Base-by-base conservation (phyloP, 345 rosid species). In the Linum tenue region DNA sequence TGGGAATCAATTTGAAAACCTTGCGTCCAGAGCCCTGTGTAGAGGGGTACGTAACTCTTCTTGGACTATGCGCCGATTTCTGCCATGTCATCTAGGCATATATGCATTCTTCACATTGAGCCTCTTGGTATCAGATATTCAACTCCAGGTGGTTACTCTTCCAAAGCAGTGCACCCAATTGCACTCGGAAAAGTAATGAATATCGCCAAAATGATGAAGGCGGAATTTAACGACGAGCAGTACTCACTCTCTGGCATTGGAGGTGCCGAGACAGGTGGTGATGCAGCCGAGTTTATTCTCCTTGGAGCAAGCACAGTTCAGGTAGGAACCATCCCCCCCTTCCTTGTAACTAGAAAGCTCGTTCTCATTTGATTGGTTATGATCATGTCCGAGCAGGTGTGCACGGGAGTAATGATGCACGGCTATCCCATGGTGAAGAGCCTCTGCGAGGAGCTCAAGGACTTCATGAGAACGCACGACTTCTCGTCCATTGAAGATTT, bases 401-500 rank as follows among this genome's bases (percentile, higher is more conserved):
- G 99, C 74, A 88, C 99, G 0, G 99, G 97, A 8, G 97, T 90
- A 60, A 90, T 94, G 99, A 85, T 94, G 89, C 99, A 94, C 48
- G 97, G 99, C 16, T 88, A 94, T 68, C 85, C 92, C 65, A 80
- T 91, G 37, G 97, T 94, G 55, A 94, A 94, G 86, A 83, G 85
- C 64, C 86, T 94, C 40, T 81, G 85, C 51, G 74, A 73, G 0
- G 97, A 91, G 79, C 87, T 94, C 66, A 75, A 80, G 77, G 96
- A 91, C 71, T 91, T 94, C 74, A 94, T 89, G 99, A 81, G 71
- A 75, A 83, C 71, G 76, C 99, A 91, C 69, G 84, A 89, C 76
- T 91, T 94, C 80, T 77, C 85, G 3, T 76, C 85, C 0, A 78
- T 94, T 66, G 95, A 91, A 74, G 97, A 94, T 61, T 94, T 94